Percentiles rank a stretch among this genome's conserved stretches.
phyloP scores from a whole-genome alignment of 106 monocot species.

The Phalaenopsis equestris region DNA sequence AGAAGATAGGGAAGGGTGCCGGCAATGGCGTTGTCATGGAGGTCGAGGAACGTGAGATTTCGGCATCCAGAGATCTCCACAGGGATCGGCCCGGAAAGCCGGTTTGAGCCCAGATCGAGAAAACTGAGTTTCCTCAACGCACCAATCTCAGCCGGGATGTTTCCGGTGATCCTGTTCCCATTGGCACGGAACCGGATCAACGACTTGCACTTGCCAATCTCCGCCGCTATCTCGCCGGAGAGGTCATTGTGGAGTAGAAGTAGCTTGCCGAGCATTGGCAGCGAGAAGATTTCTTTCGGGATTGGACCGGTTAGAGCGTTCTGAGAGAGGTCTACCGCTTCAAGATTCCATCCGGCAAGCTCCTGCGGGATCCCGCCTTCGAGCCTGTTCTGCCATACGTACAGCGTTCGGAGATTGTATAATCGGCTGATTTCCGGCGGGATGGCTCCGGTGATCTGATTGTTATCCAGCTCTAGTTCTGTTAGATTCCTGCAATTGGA shows the following conservation, averaged over 20 bases:
- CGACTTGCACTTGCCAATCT: constrained; percentile 62
- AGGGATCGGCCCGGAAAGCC: constrained; percentile 46
- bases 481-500: constrained; percentile 57
- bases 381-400: constrained; percentile 72
- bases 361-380: constrained; percentile 52
- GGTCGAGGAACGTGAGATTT: constrained; percentile 77
- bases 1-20: constrained; percentile 32
- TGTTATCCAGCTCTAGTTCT: constrained; percentile 89
- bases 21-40: constrained; percentile 57
- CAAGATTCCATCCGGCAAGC: constrained; percentile 52
- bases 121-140: constrained; percentile 65
- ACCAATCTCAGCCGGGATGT: constrained; percentile 66
- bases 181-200: constrained; percentile 63
- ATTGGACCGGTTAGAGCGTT: constrained; percentile 69
- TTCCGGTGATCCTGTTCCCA: constrained; percentile 46
- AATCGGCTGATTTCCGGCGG: constrained; percentile 55
- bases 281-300: constrained; percentile 42
- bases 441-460: constrained; percentile 56
- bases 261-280: constrained; percentile 50
- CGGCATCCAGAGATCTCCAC: constrained; percentile 49
- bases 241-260: constrained; percentile 71
- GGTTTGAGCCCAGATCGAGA: constrained; percentile 64
- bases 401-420: constrained; percentile 37
- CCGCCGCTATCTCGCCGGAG: constrained; percentile 64
- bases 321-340: constrained; percentile 79